Evolutionary conservation across 495 filamentous ascomycete species (phyloP), one percentile per base, ranked within the genome.

Genomic region (Xylaria telfairii): DNA sequence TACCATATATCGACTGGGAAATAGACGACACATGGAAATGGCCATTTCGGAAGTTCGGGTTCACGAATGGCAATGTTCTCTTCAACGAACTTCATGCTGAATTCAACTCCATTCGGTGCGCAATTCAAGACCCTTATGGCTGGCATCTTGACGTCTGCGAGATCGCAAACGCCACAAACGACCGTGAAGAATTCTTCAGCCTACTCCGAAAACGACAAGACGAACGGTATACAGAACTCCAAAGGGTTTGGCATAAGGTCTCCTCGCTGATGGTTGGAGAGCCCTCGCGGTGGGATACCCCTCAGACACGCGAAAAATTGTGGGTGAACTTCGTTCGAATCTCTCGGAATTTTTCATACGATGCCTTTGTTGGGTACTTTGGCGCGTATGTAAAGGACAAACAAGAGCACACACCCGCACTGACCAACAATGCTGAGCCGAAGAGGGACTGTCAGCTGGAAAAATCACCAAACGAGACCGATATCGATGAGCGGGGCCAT

Each of bases 271-370:
- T 65, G 17, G n/a, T 65, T 37, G 46, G 3, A 53, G 8, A 41
- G 0, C 46, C 63, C 26, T 15, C 19, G 5, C 44, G n/a, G 0
- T 65, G 44, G 44, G 34, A 61, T 9, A 39, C 4, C 15, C 28
- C 44, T 1, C 44, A 17, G 5, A 1, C 8, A 17, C 24, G 0
- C 8, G 26, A 6, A 0, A 32, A 51, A 2, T 17, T 37, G 30
- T 65, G 63, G 63, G 2, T 41, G 1, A 26, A 28, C 4, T 65
- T 65, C 30, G 17, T 53, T 30, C 63, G 63, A 1, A 26, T 51
- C 41, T 65, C 63, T 12, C 63, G 63, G 19, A 46, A 65, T n/a
- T 65, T 51, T 19, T 65, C 63, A 19, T 65, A 37, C 41, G 63
- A 65, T 19, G 1, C 63, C 1, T 51, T 65, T 19, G 28, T 65